Conservation (phyloP, 208 protist genomes). For the Entamoeba moshkovskii region DNA sequence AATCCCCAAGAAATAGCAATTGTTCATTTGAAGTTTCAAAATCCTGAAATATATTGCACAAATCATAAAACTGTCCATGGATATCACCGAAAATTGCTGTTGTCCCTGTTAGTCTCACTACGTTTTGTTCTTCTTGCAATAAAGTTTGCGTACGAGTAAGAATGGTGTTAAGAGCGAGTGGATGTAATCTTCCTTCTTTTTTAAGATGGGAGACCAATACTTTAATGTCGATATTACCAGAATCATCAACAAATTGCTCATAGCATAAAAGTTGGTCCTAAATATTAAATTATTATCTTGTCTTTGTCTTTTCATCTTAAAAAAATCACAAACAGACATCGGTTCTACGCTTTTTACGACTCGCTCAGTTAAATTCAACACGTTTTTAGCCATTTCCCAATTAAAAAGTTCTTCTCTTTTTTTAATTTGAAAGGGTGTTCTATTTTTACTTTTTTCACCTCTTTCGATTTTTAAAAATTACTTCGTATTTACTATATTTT, state of each 20-base stretch:
- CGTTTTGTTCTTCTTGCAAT: neutral
- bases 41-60: neutral
- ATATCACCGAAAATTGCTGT: neutral
- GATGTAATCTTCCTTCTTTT: neutral
- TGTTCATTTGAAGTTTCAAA: neutral
- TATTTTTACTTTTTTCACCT: no score
- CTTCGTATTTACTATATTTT: no score
- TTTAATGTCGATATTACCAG: neutral
- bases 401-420: no score
- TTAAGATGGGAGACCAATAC: neutral
- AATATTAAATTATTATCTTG: no score
- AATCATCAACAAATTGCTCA: neutral
- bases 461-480: no score
- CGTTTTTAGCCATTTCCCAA: neutral
- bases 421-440: no score
- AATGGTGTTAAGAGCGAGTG: neutral
- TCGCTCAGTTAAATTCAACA: neutral
- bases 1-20: constrained; percentile 24
- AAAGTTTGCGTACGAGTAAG: neutral
- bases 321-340: neutral
- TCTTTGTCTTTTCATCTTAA: no score
- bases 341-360: neutral
- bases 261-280: neutral
- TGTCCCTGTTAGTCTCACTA: neutral
- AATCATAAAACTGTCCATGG: neutral